phyloP scores from a whole-genome alignment of 306 rosid genomes.

The Cucurbita ficifolia region DNA sequence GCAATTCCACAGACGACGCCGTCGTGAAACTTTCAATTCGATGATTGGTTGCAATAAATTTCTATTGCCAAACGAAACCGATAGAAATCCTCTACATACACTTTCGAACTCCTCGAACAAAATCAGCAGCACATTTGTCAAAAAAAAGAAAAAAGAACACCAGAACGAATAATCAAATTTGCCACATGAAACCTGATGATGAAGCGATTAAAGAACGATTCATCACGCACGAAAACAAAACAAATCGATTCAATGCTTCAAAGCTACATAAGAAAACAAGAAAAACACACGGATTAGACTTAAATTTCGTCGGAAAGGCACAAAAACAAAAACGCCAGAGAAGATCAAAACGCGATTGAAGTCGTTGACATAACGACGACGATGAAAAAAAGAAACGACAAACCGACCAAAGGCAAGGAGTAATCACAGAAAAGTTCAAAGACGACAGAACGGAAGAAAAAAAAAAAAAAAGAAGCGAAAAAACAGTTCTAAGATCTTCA shows the following conservation, averaged over 20 bases:
- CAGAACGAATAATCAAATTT: not conserved
- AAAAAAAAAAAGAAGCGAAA: not conserved
- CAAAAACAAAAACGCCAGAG: not conserved
- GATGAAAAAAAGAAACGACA: not conserved
- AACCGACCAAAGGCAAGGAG: slow-evolving; percentile 5
- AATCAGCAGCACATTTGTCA: not conserved
- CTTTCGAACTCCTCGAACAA: not conserved
- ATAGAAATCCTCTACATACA: not conserved
- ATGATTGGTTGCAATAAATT: not conserved
- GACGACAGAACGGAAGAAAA: not conserved
- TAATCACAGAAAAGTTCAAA: not conserved
- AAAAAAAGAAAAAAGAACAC: not conserved
- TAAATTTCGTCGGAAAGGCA: not conserved
- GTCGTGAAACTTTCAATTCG: slow-evolving; percentile 14
- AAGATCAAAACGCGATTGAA: not conserved
- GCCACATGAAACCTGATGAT: not conserved
- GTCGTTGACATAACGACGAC: not conserved
- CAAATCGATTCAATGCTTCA: not conserved
- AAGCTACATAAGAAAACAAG: not conserved
- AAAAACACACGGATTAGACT: not conserved
- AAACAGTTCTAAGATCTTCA: not conserved
- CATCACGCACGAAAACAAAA: not conserved
- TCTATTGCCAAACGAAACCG: not conserved
- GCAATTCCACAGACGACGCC: slow-evolving; percentile 40
- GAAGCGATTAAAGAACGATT: not conserved